Conservation (phyloP, 2,329 filamentous ascomycete genomes). For the Blastomyces emzantsi region DNA sequence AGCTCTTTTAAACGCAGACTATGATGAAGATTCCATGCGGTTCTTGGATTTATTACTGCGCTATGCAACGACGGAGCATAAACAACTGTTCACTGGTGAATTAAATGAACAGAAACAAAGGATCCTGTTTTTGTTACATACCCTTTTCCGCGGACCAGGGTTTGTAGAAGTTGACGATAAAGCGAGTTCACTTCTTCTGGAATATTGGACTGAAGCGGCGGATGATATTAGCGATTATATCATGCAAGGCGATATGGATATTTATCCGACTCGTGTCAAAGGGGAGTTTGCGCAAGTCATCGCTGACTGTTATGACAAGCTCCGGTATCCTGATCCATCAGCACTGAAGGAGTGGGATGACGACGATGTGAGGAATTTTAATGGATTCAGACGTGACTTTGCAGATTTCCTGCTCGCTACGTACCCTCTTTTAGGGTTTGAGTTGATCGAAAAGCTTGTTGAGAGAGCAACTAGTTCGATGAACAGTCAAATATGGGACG, state of each 20-base stretch:
- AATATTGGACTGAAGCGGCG: constrained; percentile 36
- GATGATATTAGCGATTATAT: constrained; percentile 30
- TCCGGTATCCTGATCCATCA: constrained; percentile 30
- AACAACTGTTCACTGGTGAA: constrained; percentile 25
- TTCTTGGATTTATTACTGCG: constrained; percentile 35
- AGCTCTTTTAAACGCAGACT: constrained; percentile 29
- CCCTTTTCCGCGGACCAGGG: constrained; percentile 33
- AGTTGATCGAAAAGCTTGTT: constrained; percentile 35
- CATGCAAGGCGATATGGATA: constrained; percentile 22
- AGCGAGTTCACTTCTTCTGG: constrained; percentile 30
- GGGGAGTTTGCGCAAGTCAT: constrained; percentile 33
- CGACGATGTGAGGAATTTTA: constrained; percentile 37
- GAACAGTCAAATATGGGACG: constrained; percentile 32
- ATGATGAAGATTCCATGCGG: constrained; percentile 31
- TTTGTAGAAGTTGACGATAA: constrained; percentile 34
- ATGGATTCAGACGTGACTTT: constrained; percentile 37
- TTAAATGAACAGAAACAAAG: constrained; percentile 27
- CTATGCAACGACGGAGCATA: constrained; percentile 27
- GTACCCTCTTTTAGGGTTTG: constrained; percentile 36
- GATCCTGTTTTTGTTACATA: constrained; percentile 30
- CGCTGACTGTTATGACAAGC: constrained; percentile 35
- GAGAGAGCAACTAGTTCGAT: constrained; percentile 29
- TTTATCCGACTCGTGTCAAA: constrained; percentile 27
- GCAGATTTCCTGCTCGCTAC: constrained; percentile 38
- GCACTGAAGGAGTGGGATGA: constrained; percentile 33